These are phyloP conservation scores for Penicillium verrucosum DNA, from an alignment of 2,329 filamentous ascomycete species.

Conservation along the genomic window DNA sequence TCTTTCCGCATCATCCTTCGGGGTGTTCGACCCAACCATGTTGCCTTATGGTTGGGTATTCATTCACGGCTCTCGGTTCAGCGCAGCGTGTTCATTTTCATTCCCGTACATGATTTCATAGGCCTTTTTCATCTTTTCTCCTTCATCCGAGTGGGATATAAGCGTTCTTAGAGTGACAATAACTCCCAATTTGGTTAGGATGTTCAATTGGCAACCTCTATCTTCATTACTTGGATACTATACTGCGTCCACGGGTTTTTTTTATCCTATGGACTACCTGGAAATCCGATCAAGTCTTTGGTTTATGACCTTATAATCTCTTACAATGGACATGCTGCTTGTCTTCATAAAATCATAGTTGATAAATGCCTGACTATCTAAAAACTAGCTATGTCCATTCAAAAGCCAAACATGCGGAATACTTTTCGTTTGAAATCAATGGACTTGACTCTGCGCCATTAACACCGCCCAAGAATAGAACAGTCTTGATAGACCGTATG, in stretches of 20 bases:
- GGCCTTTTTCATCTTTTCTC: slow-evolving; percentile 3
- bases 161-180: slow-evolving; percentile 7
- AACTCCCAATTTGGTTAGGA: slow-evolving; percentile 1
- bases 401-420: slow-evolving; percentile 19
- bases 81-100: slow-evolving; percentile 17
- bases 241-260: neutral
- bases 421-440: slow-evolving; percentile 26
- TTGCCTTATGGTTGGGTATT: neutral
- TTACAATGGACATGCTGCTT: neutral
- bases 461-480: slow-evolving; percentile 23
- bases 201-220: slow-evolving; percentile 9
- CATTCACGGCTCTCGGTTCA: slow-evolving; percentile 13
- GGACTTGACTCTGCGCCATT: slow-evolving; percentile 23
- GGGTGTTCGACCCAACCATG: neutral
- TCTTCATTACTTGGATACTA: neutral
- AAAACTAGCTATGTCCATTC: slow-evolving; percentile 18
- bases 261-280: neutral
- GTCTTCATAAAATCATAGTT: slow-evolving; percentile 15
- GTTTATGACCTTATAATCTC: neutral
- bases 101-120: slow-evolving; percentile 21
- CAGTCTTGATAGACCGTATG: slow-evolving; percentile 18
- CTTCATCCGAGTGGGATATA: slow-evolving; percentile 11
- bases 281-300: neutral
- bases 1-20: slow-evolving; percentile 3
- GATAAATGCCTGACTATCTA: slow-evolving; percentile 19